Base-by-base conservation (phyloP, 2,329 filamentous ascomycete species). In the Clonostachys chloroleuca region DNA sequence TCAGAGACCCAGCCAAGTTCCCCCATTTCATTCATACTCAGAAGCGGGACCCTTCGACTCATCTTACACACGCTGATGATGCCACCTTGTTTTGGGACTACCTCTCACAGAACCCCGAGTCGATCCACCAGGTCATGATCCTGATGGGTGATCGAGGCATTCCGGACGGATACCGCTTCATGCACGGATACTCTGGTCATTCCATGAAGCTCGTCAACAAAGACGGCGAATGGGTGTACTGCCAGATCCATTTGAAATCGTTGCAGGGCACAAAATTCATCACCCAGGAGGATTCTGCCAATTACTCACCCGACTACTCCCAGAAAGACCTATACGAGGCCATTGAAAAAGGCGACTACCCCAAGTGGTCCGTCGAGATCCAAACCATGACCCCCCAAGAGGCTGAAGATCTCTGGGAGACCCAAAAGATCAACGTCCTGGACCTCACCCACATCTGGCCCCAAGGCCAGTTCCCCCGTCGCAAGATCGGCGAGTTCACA, bases 1-100 rank as follows among this genome's bases (percentile, higher is more conserved):
- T 89, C n/a, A 73, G 86, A 46, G 86, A 89, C 52, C 83, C 86
- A 0, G 76, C 82, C 52, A 89, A 89, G 63, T 89, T 87, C 59
- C 85, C 86, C 20, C 70, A 84, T 58, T 84, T 88, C 58, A 88
- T 88, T 46, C 85, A 88, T 60, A 87, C 84, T 0, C 86, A 89
- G 61, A 89, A 89, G 73, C 74, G 85, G n/a, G 72, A 89, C 57
- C 86, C 85, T 0, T 70, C 80, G 33, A 88, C 83, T 5, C 82
- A 89, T 59, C 65, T 87, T 6, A 82, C 78, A 9, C 74, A 80
- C 56, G 78, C 80, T 5, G 75, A 80, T 44, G 76, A 81, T 50
- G 73, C 74, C 12, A 84, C 81, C 20, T 78, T 80, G 66, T 87
- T 87, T 66, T 88, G 83, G 83, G 83, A 83, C 52, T 82, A 78